Evolutionary conservation across 208 protist genomes (phyloP).

Genomic region (Trypanosoma mega): DNA sequence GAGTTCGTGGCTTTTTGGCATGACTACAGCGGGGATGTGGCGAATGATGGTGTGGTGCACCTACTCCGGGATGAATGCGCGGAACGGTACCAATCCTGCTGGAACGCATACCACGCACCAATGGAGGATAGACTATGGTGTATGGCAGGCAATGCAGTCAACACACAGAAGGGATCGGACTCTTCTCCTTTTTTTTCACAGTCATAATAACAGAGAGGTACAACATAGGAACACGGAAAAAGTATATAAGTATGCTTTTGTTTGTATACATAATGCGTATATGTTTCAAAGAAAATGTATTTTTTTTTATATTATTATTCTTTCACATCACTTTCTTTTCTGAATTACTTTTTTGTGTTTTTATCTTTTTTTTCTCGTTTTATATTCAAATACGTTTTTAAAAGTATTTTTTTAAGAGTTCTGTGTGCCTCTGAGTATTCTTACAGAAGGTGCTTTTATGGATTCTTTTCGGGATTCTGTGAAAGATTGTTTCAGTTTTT

Average conservation of each 20-base stretch:
- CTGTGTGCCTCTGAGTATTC: neutral
- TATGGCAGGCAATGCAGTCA: too few relatives aligned
- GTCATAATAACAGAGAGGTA: slow-evolving; percentile 2
- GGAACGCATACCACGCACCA: slow-evolving; percentile 15
- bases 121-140: slow-evolving; percentile 17
- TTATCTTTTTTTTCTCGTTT: neutral
- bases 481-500: neutral
- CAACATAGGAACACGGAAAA: neutral
- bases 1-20: slow-evolving; percentile 32
- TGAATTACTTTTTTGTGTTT: too few relatives aligned
- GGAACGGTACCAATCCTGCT: slow-evolving; percentile 1
- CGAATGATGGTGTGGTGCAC: neutral
- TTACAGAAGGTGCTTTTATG: neutral
- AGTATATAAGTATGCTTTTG: too few relatives aligned
- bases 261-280: slow-evolving; percentile 14
- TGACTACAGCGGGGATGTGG: neutral
- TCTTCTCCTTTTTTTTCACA: slow-evolving; percentile 14
- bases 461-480: neutral
- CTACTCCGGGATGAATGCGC: slow-evolving; percentile 17
- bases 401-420: neutral
- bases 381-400: neutral
- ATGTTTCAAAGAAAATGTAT: slow-evolving; percentile 20
- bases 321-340: too few relatives aligned
- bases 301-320: too few relatives aligned
- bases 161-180: too few relatives aligned